phyloP scores from a whole-genome alignment of 2,329 filamentous ascomycete species.

The Xylaria sp. region DNA sequence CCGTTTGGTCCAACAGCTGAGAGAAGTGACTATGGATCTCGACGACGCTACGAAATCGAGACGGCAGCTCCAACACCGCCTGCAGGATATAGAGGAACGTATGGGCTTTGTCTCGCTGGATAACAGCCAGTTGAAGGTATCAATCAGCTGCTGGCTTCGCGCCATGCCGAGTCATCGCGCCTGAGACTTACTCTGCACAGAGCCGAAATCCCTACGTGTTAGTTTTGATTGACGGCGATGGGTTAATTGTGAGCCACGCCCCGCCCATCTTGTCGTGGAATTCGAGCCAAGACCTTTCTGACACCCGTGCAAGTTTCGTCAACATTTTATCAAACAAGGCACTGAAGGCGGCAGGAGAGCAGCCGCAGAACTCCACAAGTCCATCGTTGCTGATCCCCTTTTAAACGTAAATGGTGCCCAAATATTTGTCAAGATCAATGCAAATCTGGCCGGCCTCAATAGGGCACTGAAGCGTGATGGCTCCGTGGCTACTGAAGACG shows the following conservation, averaged over 20 bases:
- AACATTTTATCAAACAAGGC: conserved; percentile 64
- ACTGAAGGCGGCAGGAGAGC: conserved; percentile 66
- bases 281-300: conserved; percentile 28
- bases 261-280: conserved; percentile 26
- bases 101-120: conserved; percentile 53
- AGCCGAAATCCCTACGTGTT: conserved; percentile 69
- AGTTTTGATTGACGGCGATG: conserved; percentile 72
- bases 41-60: conserved; percentile 60
- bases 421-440: conserved; percentile 67
- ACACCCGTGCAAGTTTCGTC: conserved; percentile 62
- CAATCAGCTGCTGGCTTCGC: conserved; percentile 19
- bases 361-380: conserved; percentile 60
- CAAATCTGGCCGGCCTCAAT: conserved; percentile 63
- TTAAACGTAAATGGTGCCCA: conserved; percentile 60
- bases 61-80: conserved; percentile 61
- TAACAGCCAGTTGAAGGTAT: conserved; percentile 61
- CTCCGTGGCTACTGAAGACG: conserved; percentile 56
- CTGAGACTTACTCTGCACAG: conserved; percentile 50
- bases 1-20: conserved; percentile 55
- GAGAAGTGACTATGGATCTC: conserved; percentile 61
- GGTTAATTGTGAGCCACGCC: conserved; percentile 62
- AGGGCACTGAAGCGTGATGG: conserved; percentile 63
- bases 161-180: conserved; percentile 26
- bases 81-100: conserved; percentile 55
- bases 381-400: conserved; percentile 59